Evolutionary conservation across 1,284 basidiomycete genomes (phyloP).

Genomic region (Tilletia horrida): DNA sequence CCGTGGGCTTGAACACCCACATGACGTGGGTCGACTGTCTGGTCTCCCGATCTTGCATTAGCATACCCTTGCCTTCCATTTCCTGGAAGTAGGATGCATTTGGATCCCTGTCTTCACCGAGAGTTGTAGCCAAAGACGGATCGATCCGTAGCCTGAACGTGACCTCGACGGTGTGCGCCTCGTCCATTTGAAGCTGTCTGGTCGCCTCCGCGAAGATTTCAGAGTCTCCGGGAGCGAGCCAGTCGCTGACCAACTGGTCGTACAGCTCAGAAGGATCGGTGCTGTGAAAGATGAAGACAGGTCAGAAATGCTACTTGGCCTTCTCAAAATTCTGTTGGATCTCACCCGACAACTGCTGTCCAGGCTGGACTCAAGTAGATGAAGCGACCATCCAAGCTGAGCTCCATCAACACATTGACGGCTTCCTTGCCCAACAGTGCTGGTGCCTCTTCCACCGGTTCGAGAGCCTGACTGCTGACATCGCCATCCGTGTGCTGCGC

Average conservation of each 20-base stretch:
- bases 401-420: constrained; percentile 70
- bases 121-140: constrained; percentile 28
- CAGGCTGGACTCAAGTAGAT: constrained; percentile 96
- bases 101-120: constrained; percentile 52
- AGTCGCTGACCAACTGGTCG: constrained; percentile 74
- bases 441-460: constrained; percentile 70
- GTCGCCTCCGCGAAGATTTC: constrained; percentile 85
- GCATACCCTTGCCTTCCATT: constrained; percentile 98
- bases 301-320: constrained; percentile 20
- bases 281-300: not conserved
- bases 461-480: constrained; percentile 66
- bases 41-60: constrained; percentile 86
- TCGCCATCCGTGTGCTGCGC: constrained; percentile 13
- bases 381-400: constrained; percentile 76
- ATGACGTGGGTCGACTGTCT: constrained; percentile 89
- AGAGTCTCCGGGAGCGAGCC: constrained; percentile 79
- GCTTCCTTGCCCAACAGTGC: constrained; percentile 20
- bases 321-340: constrained; percentile 10
- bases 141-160: constrained; percentile 76
- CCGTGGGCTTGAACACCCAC: constrained; percentile 93
- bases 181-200: constrained; percentile 77
- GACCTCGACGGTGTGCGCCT: constrained; percentile 89
- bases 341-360: constrained; percentile 86
- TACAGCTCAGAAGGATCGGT: constrained; percentile 74
- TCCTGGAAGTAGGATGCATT: constrained; percentile 67